Evolutionary conservation across 208 protist genomes (phyloP), one percentile per base, ranked within the genome.

Genomic region (Acanthamoeba castellanii): DNA sequence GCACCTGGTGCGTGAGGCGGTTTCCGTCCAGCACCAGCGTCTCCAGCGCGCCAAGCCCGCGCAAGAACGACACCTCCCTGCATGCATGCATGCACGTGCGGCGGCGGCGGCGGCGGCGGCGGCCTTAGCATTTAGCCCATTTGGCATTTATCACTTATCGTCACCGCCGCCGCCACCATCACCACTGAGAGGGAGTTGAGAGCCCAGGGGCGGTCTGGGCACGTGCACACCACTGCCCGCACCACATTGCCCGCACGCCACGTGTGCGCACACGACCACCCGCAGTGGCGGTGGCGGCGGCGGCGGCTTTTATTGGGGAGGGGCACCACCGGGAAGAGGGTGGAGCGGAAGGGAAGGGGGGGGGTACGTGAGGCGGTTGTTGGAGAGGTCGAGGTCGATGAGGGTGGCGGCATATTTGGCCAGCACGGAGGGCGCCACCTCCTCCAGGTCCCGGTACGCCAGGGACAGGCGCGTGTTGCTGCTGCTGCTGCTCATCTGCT

Each of bases 21-120:
- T 97, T 97, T 30, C 59, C 32, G 91, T 97, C 96, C 25, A 97
- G 64, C 30, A 97, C 95, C 34, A 97, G 74, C 72, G 95, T 97
- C 47, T 92, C 70, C 52, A 97, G 84, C 50, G 8, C n/a, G 66
- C 22, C 64, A 57, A 96, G 96, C 59, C 82, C 94, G 32, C 88
- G 87, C 76, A 96, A 47, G 37, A 95, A 64, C 37, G 22, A n/a
- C 61, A 96, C 70, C 55, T 96, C 94, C 9, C 87, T 92, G 20
- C 47, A 20, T 74, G 66, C 30, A n/a, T n/a, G n/a, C n/a, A 66
- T 66, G 59, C 59, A 66, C 59, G n/a, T n/a, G 16, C 59, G 22
- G 13, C 22, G 22, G 13, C 59, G 22, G 13, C 59, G 22, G 13
- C 59, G 22, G 13, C 59, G 22, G 13, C 59, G 22, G 13, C 59